Evolutionary conservation across 768 basidiomycete genomes (phyloP).

Genomic region (Termitomyces titanicus): DNA sequence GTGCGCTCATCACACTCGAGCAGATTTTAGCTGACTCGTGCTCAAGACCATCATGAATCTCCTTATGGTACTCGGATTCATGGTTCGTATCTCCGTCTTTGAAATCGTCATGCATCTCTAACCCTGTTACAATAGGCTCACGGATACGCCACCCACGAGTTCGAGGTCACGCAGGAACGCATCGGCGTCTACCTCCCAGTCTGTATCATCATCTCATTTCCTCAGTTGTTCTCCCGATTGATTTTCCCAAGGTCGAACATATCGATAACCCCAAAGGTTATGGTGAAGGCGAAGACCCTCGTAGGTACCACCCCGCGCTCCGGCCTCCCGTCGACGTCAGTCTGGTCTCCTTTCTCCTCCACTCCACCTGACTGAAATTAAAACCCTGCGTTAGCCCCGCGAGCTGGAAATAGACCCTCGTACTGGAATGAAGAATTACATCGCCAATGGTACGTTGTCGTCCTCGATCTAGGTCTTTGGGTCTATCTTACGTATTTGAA

Average conservation of each 20-base stretch:
- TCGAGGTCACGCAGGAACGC: slow-evolving; percentile 81
- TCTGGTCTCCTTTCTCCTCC: slow-evolving; percentile 2
- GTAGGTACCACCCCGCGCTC: slow-evolving; percentile 70
- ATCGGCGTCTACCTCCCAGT: slow-evolving; percentile 85
- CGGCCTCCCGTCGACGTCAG: slow-evolving; percentile 79
- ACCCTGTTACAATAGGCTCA: slow-evolving; percentile 49
- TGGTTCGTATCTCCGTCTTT: slow-evolving; percentile 40
- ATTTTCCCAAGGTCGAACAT: slow-evolving; percentile 61
- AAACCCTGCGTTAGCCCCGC: slow-evolving; percentile 47
- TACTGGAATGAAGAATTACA: slow-evolving; percentile 96
- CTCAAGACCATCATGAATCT: slow-evolving; percentile 84
- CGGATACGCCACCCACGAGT: slow-evolving; percentile 79
- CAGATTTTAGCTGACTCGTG: too few relatives aligned
- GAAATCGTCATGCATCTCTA: background rate
- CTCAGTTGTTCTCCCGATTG: background rate
- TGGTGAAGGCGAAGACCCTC: slow-evolving; percentile 78
- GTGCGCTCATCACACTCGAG: too few relatives aligned
- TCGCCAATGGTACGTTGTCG: slow-evolving; percentile 62
- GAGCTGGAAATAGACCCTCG: slow-evolving; percentile 83
- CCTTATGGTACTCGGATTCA: slow-evolving; percentile 87
- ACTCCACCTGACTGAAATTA: background rate
- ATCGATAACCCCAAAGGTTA: slow-evolving; percentile 94
- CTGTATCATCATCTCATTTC: slow-evolving; percentile 17
- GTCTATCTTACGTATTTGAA: background rate
- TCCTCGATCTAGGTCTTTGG: background rate